Percentiles rank a stretch among this genome's conserved stretches.
Conservation (phyloP, 345 rosid species). For the Rhizophora apiculata region DNA sequence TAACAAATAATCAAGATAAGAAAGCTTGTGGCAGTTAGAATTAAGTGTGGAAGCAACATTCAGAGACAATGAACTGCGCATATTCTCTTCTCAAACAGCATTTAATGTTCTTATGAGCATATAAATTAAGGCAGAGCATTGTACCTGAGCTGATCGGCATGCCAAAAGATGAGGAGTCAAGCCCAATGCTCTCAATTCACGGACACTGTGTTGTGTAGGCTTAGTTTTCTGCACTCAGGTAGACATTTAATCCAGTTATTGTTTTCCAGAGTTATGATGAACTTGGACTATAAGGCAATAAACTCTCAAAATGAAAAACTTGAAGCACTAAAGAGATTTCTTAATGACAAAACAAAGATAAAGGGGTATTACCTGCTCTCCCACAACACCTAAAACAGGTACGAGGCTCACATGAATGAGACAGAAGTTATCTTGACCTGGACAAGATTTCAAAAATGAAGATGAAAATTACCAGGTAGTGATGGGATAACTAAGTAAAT, state of each 20-base stretch:
- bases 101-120: not conserved
- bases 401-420: constrained; percentile 37
- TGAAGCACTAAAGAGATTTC: not conserved
- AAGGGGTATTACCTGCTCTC: constrained; percentile 26
- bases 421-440: constrained; percentile 36
- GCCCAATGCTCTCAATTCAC: constrained; percentile 38
- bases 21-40: not conserved
- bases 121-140: not conserved
- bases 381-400: constrained; percentile 36
- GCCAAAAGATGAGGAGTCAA: constrained; percentile 35
- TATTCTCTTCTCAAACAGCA: constrained; percentile 1
- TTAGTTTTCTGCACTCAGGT: constrained; percentile 30
- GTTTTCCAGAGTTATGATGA: not conserved
- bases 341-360: not conserved
- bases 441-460: constrained; percentile 27
- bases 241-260: not conserved
- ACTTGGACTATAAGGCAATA: not conserved
- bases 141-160: constrained; percentile 38
- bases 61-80: not conserved
- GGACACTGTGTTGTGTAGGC: constrained; percentile 37
- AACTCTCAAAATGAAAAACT: not conserved
- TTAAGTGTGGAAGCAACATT: not conserved
- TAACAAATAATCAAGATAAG: no score
- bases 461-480: constrained; percentile 7
- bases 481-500: not conserved